Evolutionary conservation across 1,139 yeast genomes (phyloP).

Genomic region (Petasospora fabianii): DNA sequence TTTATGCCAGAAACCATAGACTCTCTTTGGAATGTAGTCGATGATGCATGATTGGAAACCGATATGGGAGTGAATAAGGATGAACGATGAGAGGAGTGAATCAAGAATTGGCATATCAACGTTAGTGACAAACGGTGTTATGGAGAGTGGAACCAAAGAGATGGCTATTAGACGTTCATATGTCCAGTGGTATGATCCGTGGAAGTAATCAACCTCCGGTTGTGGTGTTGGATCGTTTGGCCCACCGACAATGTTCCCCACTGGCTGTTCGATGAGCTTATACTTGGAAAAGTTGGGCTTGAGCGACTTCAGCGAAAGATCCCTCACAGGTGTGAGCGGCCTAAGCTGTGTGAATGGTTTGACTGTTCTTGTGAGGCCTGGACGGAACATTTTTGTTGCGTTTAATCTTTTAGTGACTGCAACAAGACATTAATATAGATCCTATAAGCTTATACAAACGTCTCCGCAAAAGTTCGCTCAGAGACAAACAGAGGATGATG

Average conservation of each 20-base stretch:
- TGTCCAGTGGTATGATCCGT: slow-evolving; percentile 90
- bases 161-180: slow-evolving; percentile 68
- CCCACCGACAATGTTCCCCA: slow-evolving; percentile 65
- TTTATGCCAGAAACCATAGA: slow-evolving; percentile 69
- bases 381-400: slow-evolving; percentile 6
- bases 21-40: slow-evolving; percentile 85
- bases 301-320: slow-evolving; percentile 16
- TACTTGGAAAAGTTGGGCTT: slow-evolving; percentile 46
- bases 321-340: no score
- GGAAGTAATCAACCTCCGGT: slow-evolving; percentile 57
- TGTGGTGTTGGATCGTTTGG: slow-evolving; percentile 77
- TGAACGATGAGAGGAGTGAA: slow-evolving; percentile 56
- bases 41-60: slow-evolving; percentile 85
- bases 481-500: no score
- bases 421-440: no score
- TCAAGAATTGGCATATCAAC: slow-evolving; percentile 67
- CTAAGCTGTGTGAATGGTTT: slow-evolving; percentile 7
- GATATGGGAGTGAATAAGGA: slow-evolving; percentile 71
- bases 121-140: slow-evolving; percentile 69
- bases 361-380: slow-evolving; percentile 10
- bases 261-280: slow-evolving; percentile 57
- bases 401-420: no score
- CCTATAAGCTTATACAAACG: no score
- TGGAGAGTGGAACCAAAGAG: slow-evolving; percentile 69
- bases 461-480: no score